Conservation (phyloP, 1,284 basidiomycete species). For the Neonothopanus nambi region DNA sequence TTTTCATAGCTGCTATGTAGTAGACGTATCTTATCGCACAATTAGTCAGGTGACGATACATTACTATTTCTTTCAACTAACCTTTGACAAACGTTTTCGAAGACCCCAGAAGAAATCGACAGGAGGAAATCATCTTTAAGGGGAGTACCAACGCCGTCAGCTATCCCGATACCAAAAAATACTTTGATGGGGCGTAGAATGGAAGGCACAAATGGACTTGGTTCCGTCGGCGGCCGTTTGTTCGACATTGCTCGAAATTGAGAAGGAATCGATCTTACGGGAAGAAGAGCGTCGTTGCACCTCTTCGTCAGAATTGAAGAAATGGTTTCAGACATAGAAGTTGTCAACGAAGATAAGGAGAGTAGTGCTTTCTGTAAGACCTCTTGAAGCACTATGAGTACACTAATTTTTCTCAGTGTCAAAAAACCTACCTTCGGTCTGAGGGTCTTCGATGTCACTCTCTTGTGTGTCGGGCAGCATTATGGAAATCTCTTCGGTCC, state of each 20-base stretch:
- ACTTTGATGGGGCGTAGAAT: constrained; percentile 82
- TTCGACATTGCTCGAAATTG: constrained; percentile 84
- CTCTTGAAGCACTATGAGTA: constrained; percentile 37
- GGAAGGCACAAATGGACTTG: constrained; percentile 82
- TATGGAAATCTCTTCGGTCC: constrained; percentile 64
- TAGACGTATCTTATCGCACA: constrained; percentile 54
- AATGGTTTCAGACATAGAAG: constrained; percentile 64
- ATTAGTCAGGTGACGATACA: constrained; percentile 5
- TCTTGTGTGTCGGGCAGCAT: constrained; percentile 50
- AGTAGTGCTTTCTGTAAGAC: constrained; percentile 56
- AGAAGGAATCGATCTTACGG: constrained; percentile 86
- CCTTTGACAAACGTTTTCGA: constrained; percentile 75
- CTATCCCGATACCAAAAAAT: constrained; percentile 68
- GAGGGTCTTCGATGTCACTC: constrained; percentile 37
- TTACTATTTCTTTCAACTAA: constrained; percentile 27
- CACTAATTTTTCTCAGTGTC: neutral
- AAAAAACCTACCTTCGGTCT: constrained; percentile 53
- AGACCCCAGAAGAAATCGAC: constrained; percentile 63
- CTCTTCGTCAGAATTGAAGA: constrained; percentile 74
- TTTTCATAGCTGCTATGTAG: constrained; percentile 80
- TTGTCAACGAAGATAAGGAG: constrained; percentile 47
- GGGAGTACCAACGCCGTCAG: constrained; percentile 54
- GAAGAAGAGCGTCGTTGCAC: constrained; percentile 82
- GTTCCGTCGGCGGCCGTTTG: constrained; percentile 67
- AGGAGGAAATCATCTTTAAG: constrained; percentile 57